Base-by-base conservation (phyloP, 2,329 filamentous ascomycete species). In the Phyllosticta citriasiana region DNA sequence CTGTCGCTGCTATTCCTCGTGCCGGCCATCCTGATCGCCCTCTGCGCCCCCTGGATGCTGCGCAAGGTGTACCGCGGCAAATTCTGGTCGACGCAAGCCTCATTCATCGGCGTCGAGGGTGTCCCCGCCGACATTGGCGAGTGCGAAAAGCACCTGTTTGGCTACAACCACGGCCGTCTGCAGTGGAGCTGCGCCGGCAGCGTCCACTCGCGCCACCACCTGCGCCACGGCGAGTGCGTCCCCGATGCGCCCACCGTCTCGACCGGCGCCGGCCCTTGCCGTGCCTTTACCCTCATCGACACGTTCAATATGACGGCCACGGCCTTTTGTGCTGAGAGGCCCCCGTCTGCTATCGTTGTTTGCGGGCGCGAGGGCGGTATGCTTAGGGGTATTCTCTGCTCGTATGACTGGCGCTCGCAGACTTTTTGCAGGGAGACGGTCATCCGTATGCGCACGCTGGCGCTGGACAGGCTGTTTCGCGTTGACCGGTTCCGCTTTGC, bases 351-450 rank as follows among this genome's bases (percentile, higher is more conserved):
- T 6, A 66, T 76, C 35, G 63, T 78, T 16, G 54, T 75, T 0
- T 72, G 69, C 53, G 75, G 72, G 6, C 60, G 64, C 4, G 75
- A 77, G 62, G 72, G 71, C 2, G 74, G 74, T 0, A 72, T 75
- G 71, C 73, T 76, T 52, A 66, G 76, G 3, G 73, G 72, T 1
- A 54, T 78, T 3, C 62, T 74, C 12, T 76, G 74, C 63, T 76
- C 73, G 0, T 78, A 77, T 57, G 73, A 78, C 62, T 72, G 69
- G 69, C 69, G 64, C 6, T 69, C 67, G 7, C 63, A 68, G 24
- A 74, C 71, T 1, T 61, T 76, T 16, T 72, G 70, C 54, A 67
- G 71, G 0, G 76, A 77, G 63, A 73, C 70, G 6, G 76, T 77
- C 5, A 57, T 77, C 33, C 65, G 76, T 6, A 68, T 77, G 63